Evolutionary conservation across 257 asterid species (phyloP).

Genomic region (Nicotiana otophora): DNA sequence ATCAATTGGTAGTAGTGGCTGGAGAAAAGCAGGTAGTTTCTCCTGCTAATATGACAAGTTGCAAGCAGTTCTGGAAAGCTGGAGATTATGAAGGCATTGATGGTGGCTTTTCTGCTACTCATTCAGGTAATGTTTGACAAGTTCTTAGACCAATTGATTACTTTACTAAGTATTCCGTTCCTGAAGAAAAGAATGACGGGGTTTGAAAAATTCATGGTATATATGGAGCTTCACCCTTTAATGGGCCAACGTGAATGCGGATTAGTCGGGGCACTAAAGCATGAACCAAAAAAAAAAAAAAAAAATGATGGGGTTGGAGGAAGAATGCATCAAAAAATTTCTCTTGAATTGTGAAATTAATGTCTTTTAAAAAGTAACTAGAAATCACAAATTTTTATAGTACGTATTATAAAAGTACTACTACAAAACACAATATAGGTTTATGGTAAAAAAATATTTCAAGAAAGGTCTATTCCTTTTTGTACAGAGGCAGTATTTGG

Average conservation of each 20-base stretch:
- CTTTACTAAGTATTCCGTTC: too few species aligned
- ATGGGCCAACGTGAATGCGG: too few species aligned
- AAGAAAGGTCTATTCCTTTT: too few species aligned
- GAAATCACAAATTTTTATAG: background rate
- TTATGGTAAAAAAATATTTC: too few species aligned
- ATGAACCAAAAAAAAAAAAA: background rate
- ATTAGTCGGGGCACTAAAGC: too few species aligned
- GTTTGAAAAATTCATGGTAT: too few species aligned
- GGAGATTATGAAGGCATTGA: conserved; percentile 52
- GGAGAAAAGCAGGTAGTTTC: conserved; percentile 8
- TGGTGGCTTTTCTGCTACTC: conserved; percentile 19
- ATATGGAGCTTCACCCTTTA: too few species aligned
- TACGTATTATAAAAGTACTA: too few species aligned
- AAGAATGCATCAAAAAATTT: background rate
- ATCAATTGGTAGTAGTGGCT: background rate
- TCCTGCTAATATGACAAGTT: background rate
- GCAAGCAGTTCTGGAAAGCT: conserved; percentile 78
- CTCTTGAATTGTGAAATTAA: background rate
- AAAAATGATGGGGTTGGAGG: background rate
- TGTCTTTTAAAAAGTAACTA: background rate
- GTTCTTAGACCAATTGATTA: too few species aligned
- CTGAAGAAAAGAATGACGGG: too few species aligned
- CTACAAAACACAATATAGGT: too few species aligned
- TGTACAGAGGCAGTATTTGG: too few species aligned
- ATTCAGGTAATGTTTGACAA: conserved; percentile 1